A percentile compares a stretch with the other conserved stretches of the same genome.
Conservation (phyloP, 176 grass and related monocot genomes). For the Dactylis glomerata region DNA sequence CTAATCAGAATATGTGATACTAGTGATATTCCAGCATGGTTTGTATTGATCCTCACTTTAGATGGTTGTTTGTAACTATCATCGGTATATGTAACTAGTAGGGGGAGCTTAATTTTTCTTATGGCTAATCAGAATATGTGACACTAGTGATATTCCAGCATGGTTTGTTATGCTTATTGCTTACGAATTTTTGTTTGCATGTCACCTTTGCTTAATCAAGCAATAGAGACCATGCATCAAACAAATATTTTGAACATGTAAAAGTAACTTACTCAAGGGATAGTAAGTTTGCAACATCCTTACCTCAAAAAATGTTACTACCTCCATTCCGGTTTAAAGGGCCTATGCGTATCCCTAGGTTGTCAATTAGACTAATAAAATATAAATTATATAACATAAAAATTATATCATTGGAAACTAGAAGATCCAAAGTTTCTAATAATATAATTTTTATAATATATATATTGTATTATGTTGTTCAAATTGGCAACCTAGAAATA, state of each 20-base stretch:
- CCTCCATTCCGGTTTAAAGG: no score
- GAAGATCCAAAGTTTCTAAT: no score
- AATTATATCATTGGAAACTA: no score
- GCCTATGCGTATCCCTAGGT: no score
- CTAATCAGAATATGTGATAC: neutral
- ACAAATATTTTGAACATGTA: neutral
- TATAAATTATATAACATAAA: no score
- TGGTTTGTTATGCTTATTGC: neutral
- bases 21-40: neutral
- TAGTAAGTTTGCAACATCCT: neutral
- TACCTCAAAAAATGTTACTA: no score
- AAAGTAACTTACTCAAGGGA: neutral
- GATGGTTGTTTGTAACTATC: neutral
- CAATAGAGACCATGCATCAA: neutral
- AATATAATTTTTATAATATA: no score
- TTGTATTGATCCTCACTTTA: neutral
- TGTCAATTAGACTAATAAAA: no score
- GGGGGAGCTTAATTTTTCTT: neutral
- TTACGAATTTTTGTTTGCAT: neutral
- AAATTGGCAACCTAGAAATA: no score
- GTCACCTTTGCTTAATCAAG: neutral
- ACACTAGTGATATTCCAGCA: neutral
- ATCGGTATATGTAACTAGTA: neutral
- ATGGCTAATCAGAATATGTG: neutral
- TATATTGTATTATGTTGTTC: no score